Conservation (phyloP, 2,329 filamentous ascomycete genomes). For the Aspergillus sergii region DNA sequence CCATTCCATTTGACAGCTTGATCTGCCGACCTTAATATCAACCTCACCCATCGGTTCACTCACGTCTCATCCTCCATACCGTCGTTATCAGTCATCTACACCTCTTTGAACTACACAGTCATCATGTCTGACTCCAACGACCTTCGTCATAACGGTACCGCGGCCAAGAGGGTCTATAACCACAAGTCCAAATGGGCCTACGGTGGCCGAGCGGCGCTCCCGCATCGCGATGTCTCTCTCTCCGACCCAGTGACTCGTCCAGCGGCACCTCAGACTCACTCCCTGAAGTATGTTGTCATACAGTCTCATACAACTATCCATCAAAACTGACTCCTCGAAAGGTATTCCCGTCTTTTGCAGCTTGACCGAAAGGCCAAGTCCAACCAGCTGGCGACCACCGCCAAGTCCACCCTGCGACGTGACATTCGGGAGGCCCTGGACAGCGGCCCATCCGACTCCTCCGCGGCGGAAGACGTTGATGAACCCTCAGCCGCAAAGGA, state of each 20-base stretch:
- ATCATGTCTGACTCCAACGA: conserved; percentile 47
- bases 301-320: neutral
- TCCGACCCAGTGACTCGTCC: conserved; percentile 21
- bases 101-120: neutral
- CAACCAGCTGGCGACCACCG: conserved; percentile 21
- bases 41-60: neutral
- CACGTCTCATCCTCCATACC: neutral
- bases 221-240: conserved; percentile 2
- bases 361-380: conserved; percentile 16
- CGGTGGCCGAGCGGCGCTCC: conserved; percentile 29
- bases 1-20: neutral
- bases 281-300: conserved; percentile 21
- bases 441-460: conserved; percentile 31
- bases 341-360: conserved; percentile 12
- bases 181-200: conserved; percentile 46
- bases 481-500: conserved; percentile 49
- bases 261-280: conserved; percentile 18
- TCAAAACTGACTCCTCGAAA: neutral
- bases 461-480: conserved; percentile 33
- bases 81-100: conserved; percentile 1
- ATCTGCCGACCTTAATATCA: neutral
- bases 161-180: conserved; percentile 45
- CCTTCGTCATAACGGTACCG: conserved; percentile 57
- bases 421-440: conserved; percentile 39
- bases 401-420: conserved; percentile 30